These are phyloP conservation scores for Orobanche coerulescens DNA, from an alignment of 257 asterid species.

Conservation along the genomic window DNA sequence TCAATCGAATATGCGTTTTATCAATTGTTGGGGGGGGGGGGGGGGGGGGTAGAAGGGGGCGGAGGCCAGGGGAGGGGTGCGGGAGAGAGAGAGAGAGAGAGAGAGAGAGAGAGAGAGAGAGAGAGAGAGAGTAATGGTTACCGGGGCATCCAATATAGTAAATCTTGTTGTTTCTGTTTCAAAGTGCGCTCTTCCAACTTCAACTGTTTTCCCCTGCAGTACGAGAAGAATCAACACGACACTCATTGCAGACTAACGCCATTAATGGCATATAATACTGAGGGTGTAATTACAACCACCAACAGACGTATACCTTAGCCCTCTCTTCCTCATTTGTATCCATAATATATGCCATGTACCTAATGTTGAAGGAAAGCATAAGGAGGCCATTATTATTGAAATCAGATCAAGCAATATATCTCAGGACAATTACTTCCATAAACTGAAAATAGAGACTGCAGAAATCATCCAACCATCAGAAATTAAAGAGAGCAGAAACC, in stretches of 20 bases:
- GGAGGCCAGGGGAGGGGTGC: no score
- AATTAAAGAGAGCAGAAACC: neutral
- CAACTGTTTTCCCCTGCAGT: conserved; percentile 86
- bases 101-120: neutral
- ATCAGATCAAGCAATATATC: neutral
- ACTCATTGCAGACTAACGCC: conserved; percentile 15
- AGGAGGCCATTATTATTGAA: conserved; percentile 4
- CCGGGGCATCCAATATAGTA: conserved; percentile 98
- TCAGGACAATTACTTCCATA: neutral
- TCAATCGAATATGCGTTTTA: neutral
- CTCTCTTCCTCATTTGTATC: conserved; percentile 99
- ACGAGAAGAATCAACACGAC: neutral
- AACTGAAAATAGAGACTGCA: conserved; percentile 1
- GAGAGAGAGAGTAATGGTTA: conserved; percentile 23
- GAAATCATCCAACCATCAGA: conserved; percentile 1
- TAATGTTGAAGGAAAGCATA: conserved; percentile 18
- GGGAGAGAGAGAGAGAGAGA: neutral
- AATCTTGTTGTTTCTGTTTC: conserved; percentile 92
- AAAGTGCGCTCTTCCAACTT: conserved; percentile 97
- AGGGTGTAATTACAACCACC: neutral
- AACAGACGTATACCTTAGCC: conserved; percentile 52
- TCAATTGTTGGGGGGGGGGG: no score
- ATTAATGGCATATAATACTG: neutral
- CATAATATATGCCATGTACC: conserved; percentile 99
- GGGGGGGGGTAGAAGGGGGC: no score